Conservation (phyloP, 2,329 filamentous ascomycete species). For the Clarireedia monteithiana region DNA sequence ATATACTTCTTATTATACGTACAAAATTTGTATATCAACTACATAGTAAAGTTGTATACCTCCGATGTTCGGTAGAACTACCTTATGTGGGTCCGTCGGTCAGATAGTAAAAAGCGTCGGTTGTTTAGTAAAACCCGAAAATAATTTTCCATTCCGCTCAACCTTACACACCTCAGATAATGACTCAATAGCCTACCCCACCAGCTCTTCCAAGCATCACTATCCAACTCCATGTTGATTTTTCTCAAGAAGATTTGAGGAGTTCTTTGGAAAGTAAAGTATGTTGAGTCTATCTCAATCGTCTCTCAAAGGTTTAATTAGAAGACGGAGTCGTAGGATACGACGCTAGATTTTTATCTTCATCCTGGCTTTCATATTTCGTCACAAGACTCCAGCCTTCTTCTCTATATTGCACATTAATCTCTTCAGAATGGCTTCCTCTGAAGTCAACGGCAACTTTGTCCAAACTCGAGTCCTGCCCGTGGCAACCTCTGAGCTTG, state of each 20-base stretch:
- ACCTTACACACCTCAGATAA: neutral
- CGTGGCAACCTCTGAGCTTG: constrained; percentile 16
- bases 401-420: constrained; percentile 7
- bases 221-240: no score
- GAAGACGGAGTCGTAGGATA: constrained; percentile 26
- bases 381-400: constrained; percentile 9
- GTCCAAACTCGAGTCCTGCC: constrained; percentile 22
- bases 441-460: constrained; percentile 9
- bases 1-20: no score
- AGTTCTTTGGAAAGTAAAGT: constrained; percentile 11
- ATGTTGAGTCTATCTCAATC: constrained; percentile 18
- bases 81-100: no score
- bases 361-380: constrained; percentile 17
- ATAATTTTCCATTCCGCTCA: no score
- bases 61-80: no score
- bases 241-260: neutral
- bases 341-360: constrained; percentile 13
- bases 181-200: neutral
- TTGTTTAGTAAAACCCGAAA: no score
- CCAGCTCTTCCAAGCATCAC: neutral
- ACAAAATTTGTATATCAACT: no score
- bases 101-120: no score
- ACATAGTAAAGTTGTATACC: no score
- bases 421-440: constrained; percentile 18
- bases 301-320: constrained; percentile 17